Evolutionary conservation across 2,329 filamentous ascomycete species (phyloP).

Genomic region (Cytospora piceae): DNA sequence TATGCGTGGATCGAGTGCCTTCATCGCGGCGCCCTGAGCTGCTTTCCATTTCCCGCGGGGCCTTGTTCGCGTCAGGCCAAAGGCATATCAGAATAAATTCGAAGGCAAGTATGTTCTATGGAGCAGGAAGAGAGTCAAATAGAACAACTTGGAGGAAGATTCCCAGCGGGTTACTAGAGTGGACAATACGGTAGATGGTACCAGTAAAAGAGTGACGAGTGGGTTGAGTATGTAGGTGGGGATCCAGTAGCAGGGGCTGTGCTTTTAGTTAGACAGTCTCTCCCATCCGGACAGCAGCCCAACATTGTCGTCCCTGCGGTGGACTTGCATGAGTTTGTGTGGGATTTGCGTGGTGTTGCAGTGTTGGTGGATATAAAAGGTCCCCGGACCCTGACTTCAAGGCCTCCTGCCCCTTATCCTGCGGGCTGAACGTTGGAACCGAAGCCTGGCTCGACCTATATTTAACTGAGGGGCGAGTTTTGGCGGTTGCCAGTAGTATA

Average conservation of each 20-base stretch:
- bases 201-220: slow-evolving; percentile 15
- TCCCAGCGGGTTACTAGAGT: background rate
- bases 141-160: background rate
- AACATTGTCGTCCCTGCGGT: slow-evolving; percentile 20
- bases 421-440: slow-evolving; percentile 5
- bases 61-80: slow-evolving; percentile 9
- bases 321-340: slow-evolving; percentile 5
- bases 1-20: slow-evolving; percentile 19
- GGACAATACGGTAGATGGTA: background rate
- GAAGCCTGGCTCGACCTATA: slow-evolving; percentile 8
- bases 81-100: slow-evolving; percentile 13
- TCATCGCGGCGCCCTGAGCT: slow-evolving; percentile 22
- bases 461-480: background rate
- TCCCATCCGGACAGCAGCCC: slow-evolving; percentile 9
- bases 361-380: background rate
- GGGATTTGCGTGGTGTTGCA: slow-evolving; percentile 3
- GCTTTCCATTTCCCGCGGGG: slow-evolving; percentile 21
- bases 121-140: background rate
- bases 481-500: background rate
- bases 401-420: slow-evolving; percentile 6
- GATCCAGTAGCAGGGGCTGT: slow-evolving; percentile 11
- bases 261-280: slow-evolving; percentile 9
- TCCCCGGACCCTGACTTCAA: slow-evolving; percentile 16
- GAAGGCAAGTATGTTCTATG: background rate
- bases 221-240: slow-evolving; percentile 8